Evolutionary conservation across 768 basidiomycete genomes (phyloP).

Genomic region (Lentinula raphanica): DNA sequence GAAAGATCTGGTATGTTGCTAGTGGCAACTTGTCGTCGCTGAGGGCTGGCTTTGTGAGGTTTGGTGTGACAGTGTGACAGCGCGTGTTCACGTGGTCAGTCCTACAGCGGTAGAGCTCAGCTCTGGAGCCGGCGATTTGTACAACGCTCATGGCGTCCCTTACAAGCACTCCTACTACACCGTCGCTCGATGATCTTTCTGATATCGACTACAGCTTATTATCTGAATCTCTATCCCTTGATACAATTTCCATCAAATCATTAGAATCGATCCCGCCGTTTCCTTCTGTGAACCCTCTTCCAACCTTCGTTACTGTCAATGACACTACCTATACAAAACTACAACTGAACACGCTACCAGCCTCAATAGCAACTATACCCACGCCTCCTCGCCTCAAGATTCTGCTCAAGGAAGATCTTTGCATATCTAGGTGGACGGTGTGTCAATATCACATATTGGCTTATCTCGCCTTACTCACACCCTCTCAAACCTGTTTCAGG

Average conservation of each 20-base stretch:
- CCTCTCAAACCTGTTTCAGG: conserved; percentile 15
- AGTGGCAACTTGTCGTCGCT: too few relatives aligned
- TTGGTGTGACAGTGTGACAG: too few relatives aligned
- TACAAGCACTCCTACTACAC: not conserved
- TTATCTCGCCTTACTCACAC: conserved; percentile 1
- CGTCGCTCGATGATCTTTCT: conserved; percentile 11
- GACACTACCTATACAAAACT: conserved; percentile 14
- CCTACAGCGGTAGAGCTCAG: too few relatives aligned
- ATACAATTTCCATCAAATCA: conserved; percentile 26
- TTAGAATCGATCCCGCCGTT: conserved; percentile 23
- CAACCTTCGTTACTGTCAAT: conserved; percentile 24
- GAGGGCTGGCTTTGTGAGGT: too few relatives aligned
- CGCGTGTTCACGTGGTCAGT: too few relatives aligned
- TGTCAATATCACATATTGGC: conserved; percentile 11
- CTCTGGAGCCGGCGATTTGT: too few relatives aligned
- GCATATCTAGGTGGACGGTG: conserved; percentile 37
- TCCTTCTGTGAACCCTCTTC: conserved; percentile 20
- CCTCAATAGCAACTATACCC: conserved; percentile 26
- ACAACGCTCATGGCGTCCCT: not conserved
- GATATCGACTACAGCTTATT: not conserved
- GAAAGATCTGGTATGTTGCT: too few relatives aligned
- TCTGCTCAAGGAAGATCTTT: conserved; percentile 34
- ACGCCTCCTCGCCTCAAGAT: conserved; percentile 32
- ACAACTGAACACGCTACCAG: not conserved
- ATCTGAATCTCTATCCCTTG: conserved; percentile 30